Conservation (phyloP, 257 asterid species). For the Solanum piurae region DNA sequence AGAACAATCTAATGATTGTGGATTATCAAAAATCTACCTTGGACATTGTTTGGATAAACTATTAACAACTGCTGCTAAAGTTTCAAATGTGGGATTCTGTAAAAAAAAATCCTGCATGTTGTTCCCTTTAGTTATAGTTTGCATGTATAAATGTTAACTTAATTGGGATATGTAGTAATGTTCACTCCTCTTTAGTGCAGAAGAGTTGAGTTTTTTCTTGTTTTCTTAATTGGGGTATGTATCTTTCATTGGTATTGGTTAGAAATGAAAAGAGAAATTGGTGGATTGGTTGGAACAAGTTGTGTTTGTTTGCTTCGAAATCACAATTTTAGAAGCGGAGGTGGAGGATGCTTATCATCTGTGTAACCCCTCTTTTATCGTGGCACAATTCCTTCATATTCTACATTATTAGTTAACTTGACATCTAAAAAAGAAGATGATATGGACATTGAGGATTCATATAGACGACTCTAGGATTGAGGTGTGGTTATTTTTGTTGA, state of each 20-base stretch:
- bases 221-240: background rate
- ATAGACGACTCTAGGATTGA: background rate
- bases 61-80: background rate
- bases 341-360: background rate
- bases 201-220: background rate
- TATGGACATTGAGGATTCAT: background rate
- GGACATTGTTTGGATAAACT: background rate
- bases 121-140: background rate
- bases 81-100: background rate
- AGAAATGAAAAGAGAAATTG: constrained; percentile 5
- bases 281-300: constrained; percentile 4
- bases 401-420: background rate
- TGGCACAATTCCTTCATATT: background rate
- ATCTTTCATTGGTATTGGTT: background rate
- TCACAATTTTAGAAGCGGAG: background rate
- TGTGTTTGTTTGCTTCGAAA: background rate
- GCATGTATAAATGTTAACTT: background rate
- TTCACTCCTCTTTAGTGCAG: background rate
- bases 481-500: background rate
- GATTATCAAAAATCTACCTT: background rate
- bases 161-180: background rate
- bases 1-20: background rate
- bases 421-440: background rate
- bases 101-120: background rate
- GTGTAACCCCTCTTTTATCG: background rate